Evolutionary conservation across 2,329 filamentous ascomycete genomes (phyloP), one percentile per base, ranked within the genome.

Genomic region (Nemania sp.): DNA sequence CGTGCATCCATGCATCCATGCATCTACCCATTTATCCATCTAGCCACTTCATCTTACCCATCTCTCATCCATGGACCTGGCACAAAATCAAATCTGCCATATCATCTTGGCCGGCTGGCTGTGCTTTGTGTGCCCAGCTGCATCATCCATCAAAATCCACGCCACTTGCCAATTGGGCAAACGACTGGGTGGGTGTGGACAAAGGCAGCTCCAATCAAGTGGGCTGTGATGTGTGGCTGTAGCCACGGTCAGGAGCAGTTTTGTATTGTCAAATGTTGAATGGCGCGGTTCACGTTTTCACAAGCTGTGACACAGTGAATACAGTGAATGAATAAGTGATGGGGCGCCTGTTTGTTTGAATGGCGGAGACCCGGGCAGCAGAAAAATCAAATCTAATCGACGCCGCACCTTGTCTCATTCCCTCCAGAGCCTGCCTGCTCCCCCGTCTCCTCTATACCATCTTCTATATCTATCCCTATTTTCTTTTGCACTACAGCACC

Each of bases 351-450:
- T 46, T 63, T 65, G 59, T 65, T 49, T 60, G 56, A 55, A 50
- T 46, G 52, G 49, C 46, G 53, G 51, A 49, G 54, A 53, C 40
- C 20, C 56, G 40, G 37, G 45, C 49, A 54, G 51, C 58, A 57
- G 49, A 29, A 4, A 7, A 29, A 29, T 29, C n/a, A n/a, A n/a
- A n/a, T n/a, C n/a, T n/a, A n/a, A n/a, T n/a, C n/a, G n/a, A n/a
- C n/a, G n/a, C n/a, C n/a, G 45, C 57, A 59, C 57, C 54, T 63
- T 61, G 52, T 64, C 60, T 65, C 51, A 61, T 61, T 55, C 63
- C 55, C 18, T 56, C 32, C 35, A 43, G 47, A 62, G 25, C 3
- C 58, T 60, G n/a, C n/a, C 34, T 50, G 56, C 50, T 54, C 46
- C 46, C 45, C 57, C 62, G 63, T 65, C 15, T n/a, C 13, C 51